Base-by-base conservation (phyloP, 306 rosid genomes). In the Cajanus cajan region DNA sequence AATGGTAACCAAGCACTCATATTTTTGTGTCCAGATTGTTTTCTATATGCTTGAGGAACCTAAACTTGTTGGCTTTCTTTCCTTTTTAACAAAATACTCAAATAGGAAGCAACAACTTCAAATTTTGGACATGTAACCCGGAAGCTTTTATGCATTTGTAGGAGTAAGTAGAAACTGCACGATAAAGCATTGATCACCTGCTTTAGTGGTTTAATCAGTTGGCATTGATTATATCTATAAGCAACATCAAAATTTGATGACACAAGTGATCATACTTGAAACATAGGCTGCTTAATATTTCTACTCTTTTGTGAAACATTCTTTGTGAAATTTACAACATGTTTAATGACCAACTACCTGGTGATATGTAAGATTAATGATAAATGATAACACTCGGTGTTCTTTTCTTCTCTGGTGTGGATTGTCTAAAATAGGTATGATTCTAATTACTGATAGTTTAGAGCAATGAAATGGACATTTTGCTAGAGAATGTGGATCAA, bases 401-500 rank as follows among this genome's bases (percentile, higher is more conserved):
- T 57, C 55, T 73, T 70, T 79, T 44, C 71, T n/a, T 65, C 80
- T 55, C 59, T 82, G 80, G 54, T 16, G 55, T 73, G 50, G 65
- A 36, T 65, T 57, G 41, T 70, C 74, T 79, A 62, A 66, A 75
- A 16, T 69, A 73, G 74, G 59, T 31, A 39, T 22, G 39, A 54
- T 62, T 78, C 63, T 36, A 15, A 34, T 82, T 72, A 82, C 72
- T 16, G 5, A 15, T 73, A 47, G 45, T 74, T 65, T 48, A 78
- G 67, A 74, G 82, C 72, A 65, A 79, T 48, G 62, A 76, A 82
- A 52, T 78, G 68, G 63, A 11, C 66, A 40, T 70, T 77, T 72
- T 34, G 52, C 45, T 63, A 14, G 69, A 2, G 84, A 80, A 71
- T 77, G 62, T 58, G 63, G 80, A 63, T 80, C 82, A 74, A 78